Evolutionary conservation across 805 yeast genomes (phyloP).

Genomic region (Saturnispora gosingensis): DNA sequence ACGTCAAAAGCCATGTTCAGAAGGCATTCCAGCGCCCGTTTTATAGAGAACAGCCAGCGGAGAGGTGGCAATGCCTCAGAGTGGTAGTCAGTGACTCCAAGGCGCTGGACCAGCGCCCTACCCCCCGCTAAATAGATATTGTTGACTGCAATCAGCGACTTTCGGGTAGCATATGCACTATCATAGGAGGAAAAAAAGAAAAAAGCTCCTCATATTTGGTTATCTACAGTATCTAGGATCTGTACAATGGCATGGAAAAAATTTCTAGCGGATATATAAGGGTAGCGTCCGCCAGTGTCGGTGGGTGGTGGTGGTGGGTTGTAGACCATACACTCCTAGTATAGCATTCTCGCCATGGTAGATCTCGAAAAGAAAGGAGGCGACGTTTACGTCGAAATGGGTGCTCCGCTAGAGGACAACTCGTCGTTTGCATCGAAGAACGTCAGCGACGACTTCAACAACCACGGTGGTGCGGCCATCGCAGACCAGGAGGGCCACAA

Average conservation of each 20-base stretch:
- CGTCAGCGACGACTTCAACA: neutral
- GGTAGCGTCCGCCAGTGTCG: neutral
- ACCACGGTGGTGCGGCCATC: slow-evolving; percentile 21
- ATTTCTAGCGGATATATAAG: neutral
- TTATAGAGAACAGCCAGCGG: neutral
- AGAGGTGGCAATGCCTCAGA: neutral
- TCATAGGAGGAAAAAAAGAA: neutral
- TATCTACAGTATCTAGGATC: neutral
- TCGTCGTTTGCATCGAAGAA: neutral
- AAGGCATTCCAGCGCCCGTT: neutral
- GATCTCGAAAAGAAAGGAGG: neutral
- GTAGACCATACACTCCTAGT: too few relatives aligned
- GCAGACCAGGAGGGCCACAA: slow-evolving; percentile 35
- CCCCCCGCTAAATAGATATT: neutral
- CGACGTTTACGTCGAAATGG: neutral
- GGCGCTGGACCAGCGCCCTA: neutral
- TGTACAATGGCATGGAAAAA: neutral
- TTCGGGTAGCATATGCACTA: neutral
- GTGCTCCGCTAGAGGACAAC: neutral
- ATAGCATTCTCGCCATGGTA: too few relatives aligned
- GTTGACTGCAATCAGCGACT: neutral
- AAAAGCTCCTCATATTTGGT: neutral
- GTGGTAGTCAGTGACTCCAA: neutral
- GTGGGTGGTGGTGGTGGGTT: too few relatives aligned
- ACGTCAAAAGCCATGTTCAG: neutral